Evolutionary conservation across 768 basidiomycete species (phyloP).

Genomic region (Termitomyces sp.): DNA sequence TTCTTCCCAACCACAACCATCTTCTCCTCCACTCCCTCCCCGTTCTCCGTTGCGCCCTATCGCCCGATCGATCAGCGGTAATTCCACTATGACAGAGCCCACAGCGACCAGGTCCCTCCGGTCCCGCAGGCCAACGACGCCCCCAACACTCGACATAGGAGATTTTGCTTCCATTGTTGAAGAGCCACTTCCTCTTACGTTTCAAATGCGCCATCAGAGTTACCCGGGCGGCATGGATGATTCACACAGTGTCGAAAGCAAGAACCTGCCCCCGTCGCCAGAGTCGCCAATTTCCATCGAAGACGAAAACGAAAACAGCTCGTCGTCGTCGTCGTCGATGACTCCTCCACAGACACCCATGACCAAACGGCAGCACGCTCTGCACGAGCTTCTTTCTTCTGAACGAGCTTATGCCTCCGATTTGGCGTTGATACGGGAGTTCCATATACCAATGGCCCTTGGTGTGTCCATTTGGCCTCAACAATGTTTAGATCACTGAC

Average conservation of each 20-base stretch:
- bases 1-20: slow-evolving; percentile 21
- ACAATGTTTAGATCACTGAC: background rate
- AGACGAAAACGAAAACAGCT: slow-evolving; percentile 16
- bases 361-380: slow-evolving; percentile 72
- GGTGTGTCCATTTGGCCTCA: slow-evolving; percentile 36
- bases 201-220: slow-evolving; percentile 23
- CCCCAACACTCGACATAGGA: slow-evolving; percentile 19
- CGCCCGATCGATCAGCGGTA: slow-evolving; percentile 19
- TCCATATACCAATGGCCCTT: slow-evolving; percentile 75
- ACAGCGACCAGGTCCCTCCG: slow-evolving; percentile 4
- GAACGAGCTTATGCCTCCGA: slow-evolving; percentile 84
- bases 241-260: slow-evolving; percentile 14
- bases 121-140: slow-evolving; percentile 16
- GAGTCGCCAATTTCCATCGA: slow-evolving; percentile 23
- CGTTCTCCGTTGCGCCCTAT: slow-evolving; percentile 34
- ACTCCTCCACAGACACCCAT: slow-evolving; percentile 26
- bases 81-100: slow-evolving; percentile 9
- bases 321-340: slow-evolving; percentile 19
- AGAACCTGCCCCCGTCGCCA: slow-evolving; percentile 19
- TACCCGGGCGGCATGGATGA: slow-evolving; percentile 19
- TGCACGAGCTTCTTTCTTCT: slow-evolving; percentile 72
- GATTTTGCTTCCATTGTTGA: slow-evolving; percentile 21
- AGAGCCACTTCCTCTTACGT: slow-evolving; percentile 12
- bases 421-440: slow-evolving; percentile 68
- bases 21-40: slow-evolving; percentile 25